Evolutionary conservation across 2,329 filamentous ascomycete genomes (phyloP), one percentile per base, ranked within the genome.

Genomic region (Fusarium sp.): DNA sequence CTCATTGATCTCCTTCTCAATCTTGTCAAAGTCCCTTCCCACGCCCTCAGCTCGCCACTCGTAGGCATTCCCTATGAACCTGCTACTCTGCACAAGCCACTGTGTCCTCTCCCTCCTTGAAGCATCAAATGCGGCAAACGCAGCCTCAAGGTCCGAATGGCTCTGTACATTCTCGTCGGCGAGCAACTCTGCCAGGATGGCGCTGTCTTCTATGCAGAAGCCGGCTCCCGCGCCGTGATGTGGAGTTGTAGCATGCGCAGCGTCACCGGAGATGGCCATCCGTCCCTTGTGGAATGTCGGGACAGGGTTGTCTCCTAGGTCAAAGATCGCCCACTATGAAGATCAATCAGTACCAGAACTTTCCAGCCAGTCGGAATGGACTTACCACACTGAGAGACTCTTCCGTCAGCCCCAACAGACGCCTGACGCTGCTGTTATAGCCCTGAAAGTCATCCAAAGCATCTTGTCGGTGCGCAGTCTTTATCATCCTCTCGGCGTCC

Each of bases 231-330:
- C 80, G 0, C 85, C 86, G 37, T 86, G 82, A 35, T 85, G 82
- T 0, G 86, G 86, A 0, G 84, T 83, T 35, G 83, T 83, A 0
- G 85, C 85, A 68, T 89, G 86, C 0, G 86, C 87, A 0, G 86
- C 85, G 66, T 89, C 86, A 13, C 86, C 87, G 1, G 85, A 71
- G 3, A 88, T 76, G 33, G 77, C 79, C 21, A 82, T 65, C 1
- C 79, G 74, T 8, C 76, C 76, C 21, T 75, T 75, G 63, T 74
- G 76, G 38, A 78, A 83, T 10, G 68, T 67, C 1, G 76, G 75
- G 1, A 80, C 71, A 1, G 78, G 79, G 37, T 78, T 65, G n/a
- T 79, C 73, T 29, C 75, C 76, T 0, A 80, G 71, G 42, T 81
- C 79, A 61, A 80, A 82, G 29, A 82, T 75, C 2, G 76, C 80